A percentile compares a stretch with the other conserved stretches of the same genome.
These are phyloP conservation scores for Arthrobotrys megalospora DNA, from an alignment of 2,329 filamentous ascomycete genomes.

Conservation along the genomic window DNA sequence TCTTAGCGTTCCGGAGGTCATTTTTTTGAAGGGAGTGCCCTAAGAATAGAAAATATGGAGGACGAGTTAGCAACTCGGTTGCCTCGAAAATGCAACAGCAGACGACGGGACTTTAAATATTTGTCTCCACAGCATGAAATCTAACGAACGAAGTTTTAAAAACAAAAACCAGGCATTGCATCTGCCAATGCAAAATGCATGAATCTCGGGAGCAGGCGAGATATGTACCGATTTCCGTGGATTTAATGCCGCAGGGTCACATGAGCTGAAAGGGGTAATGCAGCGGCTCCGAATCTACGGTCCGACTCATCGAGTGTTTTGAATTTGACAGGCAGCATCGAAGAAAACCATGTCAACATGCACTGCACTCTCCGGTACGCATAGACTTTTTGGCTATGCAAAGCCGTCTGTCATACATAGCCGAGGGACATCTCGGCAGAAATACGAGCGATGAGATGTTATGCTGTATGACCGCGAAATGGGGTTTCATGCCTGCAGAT, in stretches of 20 bases:
- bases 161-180: constrained; percentile 22
- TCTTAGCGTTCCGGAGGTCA: constrained; percentile 28
- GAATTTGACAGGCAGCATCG: constrained; percentile 42
- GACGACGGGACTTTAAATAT: constrained; percentile 30
- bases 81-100: constrained; percentile 51
- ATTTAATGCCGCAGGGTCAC: constrained; percentile 56
- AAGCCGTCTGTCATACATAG: constrained; percentile 45
- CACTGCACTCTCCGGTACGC: constrained; percentile 22
- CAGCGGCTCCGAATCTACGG: constrained; percentile 55
- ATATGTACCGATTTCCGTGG: constrained; percentile 25
- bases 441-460: constrained; percentile 40
- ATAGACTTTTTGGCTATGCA: constrained; percentile 40
- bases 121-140: constrained; percentile 11
- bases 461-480: constrained; percentile 39
- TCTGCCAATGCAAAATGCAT: constrained; percentile 18
- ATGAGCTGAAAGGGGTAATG: constrained; percentile 50
- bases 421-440: constrained; percentile 36
- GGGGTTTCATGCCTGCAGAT: constrained; percentile 52
- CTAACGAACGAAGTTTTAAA: neutral
- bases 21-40: constrained; percentile 18
- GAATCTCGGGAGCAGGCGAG: constrained; percentile 31
- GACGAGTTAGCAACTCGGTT: constrained; percentile 38
- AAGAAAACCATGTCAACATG: constrained; percentile 24
- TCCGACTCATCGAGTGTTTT: constrained; percentile 55
- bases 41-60: constrained; percentile 48